Conservation (phyloP, 441 rosid species). For the Adansonia madagascariensis region DNA sequence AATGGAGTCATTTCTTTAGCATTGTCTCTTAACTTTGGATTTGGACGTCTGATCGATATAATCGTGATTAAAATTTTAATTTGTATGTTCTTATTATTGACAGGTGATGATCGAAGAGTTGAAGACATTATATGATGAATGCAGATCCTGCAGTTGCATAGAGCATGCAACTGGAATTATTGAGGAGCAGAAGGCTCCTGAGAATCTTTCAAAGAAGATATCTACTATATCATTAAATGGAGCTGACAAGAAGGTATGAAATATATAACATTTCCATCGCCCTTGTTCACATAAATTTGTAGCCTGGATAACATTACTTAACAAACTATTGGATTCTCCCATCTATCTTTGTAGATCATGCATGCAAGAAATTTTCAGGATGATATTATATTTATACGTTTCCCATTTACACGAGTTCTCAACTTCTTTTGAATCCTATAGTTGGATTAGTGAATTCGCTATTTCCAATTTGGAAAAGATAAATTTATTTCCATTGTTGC, state of each 20-base stretch:
- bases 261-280: background rate
- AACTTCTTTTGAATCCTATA: background rate
- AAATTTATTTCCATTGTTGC: background rate
- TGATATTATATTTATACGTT: background rate
- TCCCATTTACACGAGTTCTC: background rate
- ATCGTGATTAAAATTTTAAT: background rate
- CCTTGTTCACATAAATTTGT: background rate
- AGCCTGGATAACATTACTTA: background rate
- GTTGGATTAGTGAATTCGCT: background rate
- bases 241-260: slow-evolving; percentile 64
- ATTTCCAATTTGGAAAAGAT: background rate
- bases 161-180: slow-evolving; percentile 89
- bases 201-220: slow-evolving; percentile 72
- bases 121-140: slow-evolving; percentile 61
- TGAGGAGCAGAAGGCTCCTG: slow-evolving; percentile 80
- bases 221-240: slow-evolving; percentile 72
- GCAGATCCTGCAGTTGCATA: slow-evolving; percentile 87
- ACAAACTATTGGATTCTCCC: background rate
- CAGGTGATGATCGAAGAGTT: slow-evolving; percentile 68
- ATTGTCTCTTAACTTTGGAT: background rate
- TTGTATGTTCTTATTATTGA: background rate
- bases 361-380: background rate
- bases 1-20: background rate
- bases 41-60: background rate
- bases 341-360: background rate